Percentiles rank a stretch among this genome's conserved stretches.
These are phyloP conservation scores for Salix koriyanagi DNA, from an alignment of 345 rosid genomes.

Conservation along the genomic window DNA sequence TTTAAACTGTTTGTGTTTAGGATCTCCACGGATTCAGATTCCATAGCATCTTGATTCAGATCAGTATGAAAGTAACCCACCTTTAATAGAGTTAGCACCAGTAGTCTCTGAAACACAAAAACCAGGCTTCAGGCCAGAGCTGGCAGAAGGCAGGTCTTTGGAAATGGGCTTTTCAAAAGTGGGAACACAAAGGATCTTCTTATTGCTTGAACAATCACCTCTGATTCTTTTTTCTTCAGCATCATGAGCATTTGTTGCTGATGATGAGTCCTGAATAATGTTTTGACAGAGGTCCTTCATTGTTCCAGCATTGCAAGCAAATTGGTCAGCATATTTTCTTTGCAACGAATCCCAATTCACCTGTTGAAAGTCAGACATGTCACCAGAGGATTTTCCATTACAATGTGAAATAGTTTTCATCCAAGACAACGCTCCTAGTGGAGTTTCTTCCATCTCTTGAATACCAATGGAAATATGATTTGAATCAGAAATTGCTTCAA, in stretches of 20 bases:
- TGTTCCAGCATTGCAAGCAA: conserved; percentile 24
- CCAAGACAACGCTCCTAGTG: conserved; percentile 43
- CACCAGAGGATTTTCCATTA: conserved; percentile 24
- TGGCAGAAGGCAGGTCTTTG: conserved; percentile 24
- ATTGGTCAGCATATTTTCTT: conserved; percentile 26
- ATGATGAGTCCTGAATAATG: conserved; percentile 32
- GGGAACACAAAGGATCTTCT: conserved; percentile 36
- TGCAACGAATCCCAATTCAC: conserved; percentile 29
- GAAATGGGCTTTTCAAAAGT: conserved; percentile 28
- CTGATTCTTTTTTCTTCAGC: conserved; percentile 28
- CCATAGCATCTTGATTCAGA: conserved; percentile 9
- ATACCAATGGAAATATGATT: conserved; percentile 5
- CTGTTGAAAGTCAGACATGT: conserved; percentile 33
- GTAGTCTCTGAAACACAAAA: conserved; percentile 12
- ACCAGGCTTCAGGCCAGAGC: conserved; percentile 6
- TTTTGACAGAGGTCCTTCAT: conserved; percentile 24
- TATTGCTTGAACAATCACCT: conserved; percentile 27
- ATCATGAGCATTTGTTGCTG: conserved; percentile 30
- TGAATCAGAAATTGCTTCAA: conserved; percentile 9
- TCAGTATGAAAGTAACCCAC: conserved; percentile 13
- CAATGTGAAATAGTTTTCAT: conserved; percentile 28
- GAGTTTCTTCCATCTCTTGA: conserved; percentile 17
- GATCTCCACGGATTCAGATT: conserved; percentile 16
- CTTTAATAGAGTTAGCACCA: conserved; percentile 10
- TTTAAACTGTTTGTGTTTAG: conserved; percentile 1